These are phyloP conservation scores for Xylaria grammica DNA, from an alignment of 495 filamentous ascomycete genomes.

Conservation along the genomic window DNA sequence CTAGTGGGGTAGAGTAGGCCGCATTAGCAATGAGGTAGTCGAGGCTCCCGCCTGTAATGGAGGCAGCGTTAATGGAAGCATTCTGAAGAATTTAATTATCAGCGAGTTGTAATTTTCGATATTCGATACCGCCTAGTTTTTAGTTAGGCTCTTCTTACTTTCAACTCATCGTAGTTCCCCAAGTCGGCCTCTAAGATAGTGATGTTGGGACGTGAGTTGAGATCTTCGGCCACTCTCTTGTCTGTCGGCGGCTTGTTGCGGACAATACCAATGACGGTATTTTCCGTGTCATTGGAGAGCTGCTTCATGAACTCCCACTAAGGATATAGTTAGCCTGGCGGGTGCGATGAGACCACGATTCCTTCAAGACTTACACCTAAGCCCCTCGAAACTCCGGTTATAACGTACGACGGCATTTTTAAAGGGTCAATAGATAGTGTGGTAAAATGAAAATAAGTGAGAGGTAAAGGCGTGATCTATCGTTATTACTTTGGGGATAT, in stretches of 20 bases:
- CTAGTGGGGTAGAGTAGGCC: constrained; percentile 34
- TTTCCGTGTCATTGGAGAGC: constrained; percentile 31
- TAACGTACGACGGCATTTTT: constrained; percentile 6
- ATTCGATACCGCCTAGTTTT: neutral
- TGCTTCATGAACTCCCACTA: constrained; percentile 38
- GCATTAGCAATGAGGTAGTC: constrained; percentile 63
- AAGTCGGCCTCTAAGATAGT: constrained; percentile 52
- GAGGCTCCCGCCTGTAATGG: constrained; percentile 48
- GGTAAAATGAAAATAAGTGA: neutral
- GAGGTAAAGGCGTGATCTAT: too few relatives aligned
- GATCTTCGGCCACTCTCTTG: constrained; percentile 32
- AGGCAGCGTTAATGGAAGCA: constrained; percentile 36
- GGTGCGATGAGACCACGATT: too few relatives aligned
- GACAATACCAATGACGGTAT: constrained; percentile 42
- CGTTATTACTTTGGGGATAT: too few relatives aligned
- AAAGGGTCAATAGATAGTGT: neutral
- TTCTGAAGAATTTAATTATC: constrained; percentile 16
- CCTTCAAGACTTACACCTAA: constrained; percentile 1
- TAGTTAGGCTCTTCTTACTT: constrained; percentile 23
- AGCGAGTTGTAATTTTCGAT: neutral
- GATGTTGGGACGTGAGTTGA: constrained; percentile 39
- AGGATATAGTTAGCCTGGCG: neutral
- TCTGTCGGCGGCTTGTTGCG: constrained; percentile 41
- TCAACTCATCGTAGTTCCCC: constrained; percentile 40
- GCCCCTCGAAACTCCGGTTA: constrained; percentile 13